phyloP scores from a whole-genome alignment of 2,329 filamentous ascomycete species.

The Pseudogymnoascus sp. region DNA sequence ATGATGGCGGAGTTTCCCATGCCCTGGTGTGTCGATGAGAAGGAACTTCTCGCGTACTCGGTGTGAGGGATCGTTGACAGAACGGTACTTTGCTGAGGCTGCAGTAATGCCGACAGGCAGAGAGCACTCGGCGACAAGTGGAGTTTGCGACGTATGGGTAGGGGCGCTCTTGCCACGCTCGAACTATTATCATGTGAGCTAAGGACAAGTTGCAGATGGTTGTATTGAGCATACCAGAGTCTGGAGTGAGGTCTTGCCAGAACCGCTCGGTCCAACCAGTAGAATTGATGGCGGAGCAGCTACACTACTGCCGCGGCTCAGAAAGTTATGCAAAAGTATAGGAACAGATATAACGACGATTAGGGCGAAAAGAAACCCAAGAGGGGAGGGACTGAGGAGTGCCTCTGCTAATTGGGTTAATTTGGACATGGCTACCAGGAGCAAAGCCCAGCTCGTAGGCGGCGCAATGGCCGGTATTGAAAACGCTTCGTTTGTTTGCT shows the following conservation, averaged over 20 bases:
- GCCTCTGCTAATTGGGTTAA: constrained; percentile 37
- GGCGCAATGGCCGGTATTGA: not conserved
- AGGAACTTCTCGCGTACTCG: constrained; percentile 60
- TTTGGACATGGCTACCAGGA: constrained; percentile 8
- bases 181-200: constrained; percentile 29
- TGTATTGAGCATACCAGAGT: constrained; percentile 51
- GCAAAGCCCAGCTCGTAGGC: not conserved
- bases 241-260: constrained; percentile 83
- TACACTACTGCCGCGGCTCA: constrained; percentile 60
- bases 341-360: constrained; percentile 66
- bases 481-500: not conserved
- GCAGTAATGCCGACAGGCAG: constrained; percentile 46
- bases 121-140: constrained; percentile 47
- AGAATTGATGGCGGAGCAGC: constrained; percentile 68
- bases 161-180: constrained; percentile 42
- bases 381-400: constrained; percentile 51
- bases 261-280: constrained; percentile 70
- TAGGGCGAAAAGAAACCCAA: constrained; percentile 60
- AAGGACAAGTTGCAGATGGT: constrained; percentile 3
- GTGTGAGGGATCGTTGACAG: constrained; percentile 53
- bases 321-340: constrained; percentile 64
- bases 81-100: constrained; percentile 56
- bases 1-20: constrained; percentile 80
- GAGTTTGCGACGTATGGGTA: constrained; percentile 55
- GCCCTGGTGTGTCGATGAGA: constrained; percentile 84